Evolutionary conservation across 495 filamentous ascomycete species (phyloP).

Genomic region (Monascus purpureus): DNA sequence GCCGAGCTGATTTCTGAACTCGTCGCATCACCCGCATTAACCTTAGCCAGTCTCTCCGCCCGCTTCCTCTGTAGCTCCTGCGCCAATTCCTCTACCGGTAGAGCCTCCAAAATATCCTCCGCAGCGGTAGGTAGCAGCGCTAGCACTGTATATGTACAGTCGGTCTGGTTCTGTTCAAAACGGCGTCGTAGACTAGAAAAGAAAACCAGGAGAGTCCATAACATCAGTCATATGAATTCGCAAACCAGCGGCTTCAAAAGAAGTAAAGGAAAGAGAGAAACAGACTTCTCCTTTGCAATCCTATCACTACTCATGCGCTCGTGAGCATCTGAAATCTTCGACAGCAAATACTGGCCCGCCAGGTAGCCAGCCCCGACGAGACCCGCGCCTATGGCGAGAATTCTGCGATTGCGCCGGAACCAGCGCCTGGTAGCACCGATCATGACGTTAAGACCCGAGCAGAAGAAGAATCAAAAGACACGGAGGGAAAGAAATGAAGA

Average conservation of each 20-base stretch:
- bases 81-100: conserved; percentile 81
- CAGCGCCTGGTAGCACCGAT: conserved; percentile 71
- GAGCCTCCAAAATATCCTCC: conserved; percentile 70
- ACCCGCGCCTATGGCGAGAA: conserved; percentile 73
- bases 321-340: conserved; percentile 79
- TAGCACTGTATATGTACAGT: conserved; percentile 95
- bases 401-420: conserved; percentile 83
- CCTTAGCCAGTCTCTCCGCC: conserved; percentile 53
- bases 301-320: conserved; percentile 92
- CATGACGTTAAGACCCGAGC: conserved; percentile 49
- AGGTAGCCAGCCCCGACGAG: conserved; percentile 83
- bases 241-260: conserved; percentile 8
- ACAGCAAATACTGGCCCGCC: conserved; percentile 79
- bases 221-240: conserved; percentile 7
- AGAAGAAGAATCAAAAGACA: too few species aligned
- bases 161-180: conserved; percentile 97
- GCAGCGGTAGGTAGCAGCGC: conserved; percentile 87
- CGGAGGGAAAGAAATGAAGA: too few species aligned
- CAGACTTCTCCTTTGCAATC: conserved; percentile 90
- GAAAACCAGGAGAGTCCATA: neutral
- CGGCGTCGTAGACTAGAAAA: conserved; percentile 65
- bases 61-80: conserved; percentile 91
- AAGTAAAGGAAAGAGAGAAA: conserved; percentile 5
- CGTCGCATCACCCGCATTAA: conserved; percentile 34
- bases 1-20: conserved; percentile 52